Conservation (phyloP, 164 flowering plant genomes). For the Stephania yunnanensis region DNA sequence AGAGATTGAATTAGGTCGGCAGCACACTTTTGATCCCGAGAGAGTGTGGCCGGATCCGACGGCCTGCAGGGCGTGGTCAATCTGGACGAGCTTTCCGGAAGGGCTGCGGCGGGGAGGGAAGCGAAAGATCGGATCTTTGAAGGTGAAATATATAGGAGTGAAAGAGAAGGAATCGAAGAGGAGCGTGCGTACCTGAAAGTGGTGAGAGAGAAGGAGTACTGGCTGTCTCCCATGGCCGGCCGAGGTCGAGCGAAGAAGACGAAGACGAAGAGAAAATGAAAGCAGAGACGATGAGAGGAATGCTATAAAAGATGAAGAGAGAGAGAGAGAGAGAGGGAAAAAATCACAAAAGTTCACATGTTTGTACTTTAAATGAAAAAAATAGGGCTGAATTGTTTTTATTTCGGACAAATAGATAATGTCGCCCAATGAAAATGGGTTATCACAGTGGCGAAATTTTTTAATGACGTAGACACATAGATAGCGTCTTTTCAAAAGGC, state of each 20-base stretch:
- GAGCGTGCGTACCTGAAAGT: conserved; percentile 27
- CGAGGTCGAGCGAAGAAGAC: neutral
- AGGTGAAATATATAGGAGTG: neutral
- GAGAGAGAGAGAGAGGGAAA: neutral
- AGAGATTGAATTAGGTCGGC: neutral
- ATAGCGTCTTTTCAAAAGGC: no score
- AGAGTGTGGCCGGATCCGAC: conserved; percentile 99
- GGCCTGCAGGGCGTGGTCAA: conserved; percentile 91
- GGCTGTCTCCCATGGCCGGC: conserved; percentile 33
- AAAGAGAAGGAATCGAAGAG: neutral
- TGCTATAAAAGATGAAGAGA: neutral
- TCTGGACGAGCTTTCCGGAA: conserved; percentile 98
- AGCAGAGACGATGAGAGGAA: neutral
- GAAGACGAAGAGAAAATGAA: neutral
- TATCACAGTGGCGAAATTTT: no score
- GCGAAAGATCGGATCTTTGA: neutral
- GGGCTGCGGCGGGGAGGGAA: conserved; percentile 44
- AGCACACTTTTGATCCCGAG: conserved; percentile 82
- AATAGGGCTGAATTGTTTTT: no score
- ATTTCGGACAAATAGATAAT: no score
- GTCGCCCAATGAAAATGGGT: no score
- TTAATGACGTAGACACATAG: no score
- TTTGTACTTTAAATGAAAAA: no score
- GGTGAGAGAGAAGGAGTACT: conserved; percentile 38
- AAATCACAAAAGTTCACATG: no score